Evolutionary conservation across 75 land plant species (phyloP).

Genomic region (Sequoiadendron giganteum): DNA sequence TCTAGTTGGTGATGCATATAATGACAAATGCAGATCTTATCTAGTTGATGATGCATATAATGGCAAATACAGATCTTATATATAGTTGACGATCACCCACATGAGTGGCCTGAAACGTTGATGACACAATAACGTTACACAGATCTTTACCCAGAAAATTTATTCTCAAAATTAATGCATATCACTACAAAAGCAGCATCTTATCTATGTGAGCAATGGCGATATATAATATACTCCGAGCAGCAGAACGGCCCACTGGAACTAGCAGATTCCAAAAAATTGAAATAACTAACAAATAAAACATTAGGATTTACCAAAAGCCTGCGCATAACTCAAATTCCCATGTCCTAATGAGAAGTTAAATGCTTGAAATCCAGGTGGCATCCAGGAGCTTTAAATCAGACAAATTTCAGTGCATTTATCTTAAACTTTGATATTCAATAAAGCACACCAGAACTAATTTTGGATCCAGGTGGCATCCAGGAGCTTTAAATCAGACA

Average conservation of each 20-base stretch:
- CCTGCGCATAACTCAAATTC: background rate
- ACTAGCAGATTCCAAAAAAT: background rate
- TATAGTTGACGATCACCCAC: no score
- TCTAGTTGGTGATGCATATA: no score
- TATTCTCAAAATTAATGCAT: background rate
- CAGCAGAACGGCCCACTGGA: background rate
- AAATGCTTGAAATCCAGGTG: background rate
- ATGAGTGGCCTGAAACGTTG: no score
- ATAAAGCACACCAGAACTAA: background rate
- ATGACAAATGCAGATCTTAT: no score
- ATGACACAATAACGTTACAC: no score
- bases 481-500: background rate
- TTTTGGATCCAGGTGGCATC: background rate
- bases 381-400: background rate
- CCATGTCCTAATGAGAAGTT: background rate
- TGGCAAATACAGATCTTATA: no score
- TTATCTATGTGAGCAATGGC: background rate
- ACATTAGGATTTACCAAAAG: background rate
- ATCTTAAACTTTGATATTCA: background rate
- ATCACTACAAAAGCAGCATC: background rate
- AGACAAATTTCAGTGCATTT: no score
- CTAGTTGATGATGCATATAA: no score
- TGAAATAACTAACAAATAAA: background rate
- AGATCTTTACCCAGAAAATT: no score
- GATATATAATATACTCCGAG: background rate